phyloP scores from a whole-genome alignment of 768 basidiomycete genomes.

The Lyophyllum decastes region DNA sequence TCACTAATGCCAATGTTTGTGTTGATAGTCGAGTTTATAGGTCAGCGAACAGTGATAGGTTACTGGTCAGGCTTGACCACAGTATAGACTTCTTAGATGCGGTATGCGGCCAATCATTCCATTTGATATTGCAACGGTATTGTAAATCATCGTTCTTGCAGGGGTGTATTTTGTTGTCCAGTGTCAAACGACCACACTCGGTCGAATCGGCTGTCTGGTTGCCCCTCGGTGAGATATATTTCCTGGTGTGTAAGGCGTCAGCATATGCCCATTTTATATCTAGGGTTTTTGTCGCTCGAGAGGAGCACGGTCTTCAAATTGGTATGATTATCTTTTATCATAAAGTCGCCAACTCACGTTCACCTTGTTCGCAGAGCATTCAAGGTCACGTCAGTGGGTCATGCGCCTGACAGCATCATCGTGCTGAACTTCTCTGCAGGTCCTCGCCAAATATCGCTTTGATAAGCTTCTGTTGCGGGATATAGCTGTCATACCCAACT shows the following conservation, averaged over 20 bases:
- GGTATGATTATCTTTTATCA: constrained; percentile 1
- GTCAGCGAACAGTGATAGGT: constrained; percentile 1
- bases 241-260: not conserved
- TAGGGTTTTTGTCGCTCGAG: constrained; percentile 10
- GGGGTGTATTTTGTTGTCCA: not conserved
- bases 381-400: constrained; percentile 6
- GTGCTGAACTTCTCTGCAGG: not conserved
- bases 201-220: constrained; percentile 13
- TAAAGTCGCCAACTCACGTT: not conserved
- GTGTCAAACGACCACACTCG: constrained; percentile 8
- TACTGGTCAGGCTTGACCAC: constrained; percentile 14
- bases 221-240: constrained; percentile 1
- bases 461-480: constrained; percentile 10
- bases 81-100: constrained; percentile 9
- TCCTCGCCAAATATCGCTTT: constrained; percentile 5
- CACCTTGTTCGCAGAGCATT: constrained; percentile 1
- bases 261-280: not conserved
- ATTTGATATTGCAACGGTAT: too few relatives aligned
- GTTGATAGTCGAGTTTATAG: not conserved
- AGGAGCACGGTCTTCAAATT: constrained; percentile 12
- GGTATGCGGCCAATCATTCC: not conserved
- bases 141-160: too few relatives aligned
- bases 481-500: constrained; percentile 11
- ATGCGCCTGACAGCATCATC: not conserved
- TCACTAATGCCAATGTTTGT: not conserved